These are phyloP conservation scores for Trypanosoma scelopori DNA, from an alignment of 208 protist genomes.

Conservation along the genomic window DNA sequence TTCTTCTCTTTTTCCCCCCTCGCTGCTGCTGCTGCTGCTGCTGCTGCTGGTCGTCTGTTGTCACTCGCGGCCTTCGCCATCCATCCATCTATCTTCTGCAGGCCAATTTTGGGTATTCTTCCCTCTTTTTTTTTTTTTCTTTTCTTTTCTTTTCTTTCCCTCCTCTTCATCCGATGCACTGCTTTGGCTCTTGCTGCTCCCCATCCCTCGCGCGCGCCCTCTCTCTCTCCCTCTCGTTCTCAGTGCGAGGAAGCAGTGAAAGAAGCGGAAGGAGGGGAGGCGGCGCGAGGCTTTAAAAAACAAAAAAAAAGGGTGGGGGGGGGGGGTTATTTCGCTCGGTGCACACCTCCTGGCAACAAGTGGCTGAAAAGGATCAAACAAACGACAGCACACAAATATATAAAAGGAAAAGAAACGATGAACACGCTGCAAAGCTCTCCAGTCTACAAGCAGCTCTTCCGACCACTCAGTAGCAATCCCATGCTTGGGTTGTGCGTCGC, in stretches of 20 bases:
- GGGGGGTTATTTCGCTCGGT: neutral
- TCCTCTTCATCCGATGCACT: neutral
- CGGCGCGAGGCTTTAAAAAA: neutral
- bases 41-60: too few species aligned
- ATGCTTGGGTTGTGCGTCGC: conserved; percentile 48
- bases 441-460: conserved; percentile 45
- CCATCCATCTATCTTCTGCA: too few species aligned
- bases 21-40: too few species aligned
- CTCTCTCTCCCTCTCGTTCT: neutral
- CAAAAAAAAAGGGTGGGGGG: neutral
- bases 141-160: neutral
- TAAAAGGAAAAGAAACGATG: neutral
- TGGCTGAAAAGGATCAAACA: too few species aligned
- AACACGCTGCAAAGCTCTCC: conserved; percentile 30
- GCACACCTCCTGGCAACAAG: too few species aligned
- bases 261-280: too few species aligned
- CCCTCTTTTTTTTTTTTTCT: neutral
- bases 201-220: too few species aligned
- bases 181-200: too few species aligned
- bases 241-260: neutral
- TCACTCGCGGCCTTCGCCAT: too few species aligned
- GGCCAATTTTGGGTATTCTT: neutral
- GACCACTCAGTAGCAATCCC: conserved; percentile 47
- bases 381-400: too few species aligned
- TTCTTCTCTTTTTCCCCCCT: too few species aligned